phyloP scores from a whole-genome alignment of 139 green algal genomes.

The Monoraphidium neglectum region DNA sequence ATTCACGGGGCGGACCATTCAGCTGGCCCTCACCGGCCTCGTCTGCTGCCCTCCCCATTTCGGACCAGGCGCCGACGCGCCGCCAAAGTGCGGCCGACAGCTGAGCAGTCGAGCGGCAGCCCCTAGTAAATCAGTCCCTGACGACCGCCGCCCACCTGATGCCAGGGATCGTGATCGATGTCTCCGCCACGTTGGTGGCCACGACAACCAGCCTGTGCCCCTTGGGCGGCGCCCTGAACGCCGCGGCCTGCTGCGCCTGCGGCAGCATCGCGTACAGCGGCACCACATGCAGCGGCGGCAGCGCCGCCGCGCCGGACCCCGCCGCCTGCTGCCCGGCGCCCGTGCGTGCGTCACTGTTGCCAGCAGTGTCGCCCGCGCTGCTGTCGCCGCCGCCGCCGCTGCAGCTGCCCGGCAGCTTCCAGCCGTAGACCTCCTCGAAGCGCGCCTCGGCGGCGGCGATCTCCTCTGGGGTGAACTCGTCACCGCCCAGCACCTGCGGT shows the following conservation, averaged over 20 bases:
- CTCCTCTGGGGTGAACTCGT: constrained; percentile 72
- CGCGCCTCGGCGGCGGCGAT: constrained; percentile 66
- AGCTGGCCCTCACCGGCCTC: too few species aligned
- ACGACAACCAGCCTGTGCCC: constrained; percentile 91
- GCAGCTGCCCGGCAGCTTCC: neutral
- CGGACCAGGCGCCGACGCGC: too few species aligned
- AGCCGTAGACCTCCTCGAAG: constrained; percentile 57
- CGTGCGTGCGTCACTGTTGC: neutral
- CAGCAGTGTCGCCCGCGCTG: neutral
- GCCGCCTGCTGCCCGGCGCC: neutral
- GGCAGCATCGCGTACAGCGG: constrained; percentile 97
- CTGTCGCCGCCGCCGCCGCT: neutral
- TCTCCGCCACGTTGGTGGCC: constrained; percentile 98
- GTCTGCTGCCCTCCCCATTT: too few species aligned
- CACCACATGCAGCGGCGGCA: constrained; percentile 76
- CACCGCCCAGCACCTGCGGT: constrained; percentile 63
- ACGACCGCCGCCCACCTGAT: constrained; percentile 45
- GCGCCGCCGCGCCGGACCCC: neutral
- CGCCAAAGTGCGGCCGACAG: too few species aligned
- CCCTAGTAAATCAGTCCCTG: too few species aligned
- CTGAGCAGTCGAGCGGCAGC: too few species aligned
- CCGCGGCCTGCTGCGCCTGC: constrained; percentile 61
- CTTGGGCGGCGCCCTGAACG: constrained; percentile 75
- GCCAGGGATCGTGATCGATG: constrained; percentile 96
- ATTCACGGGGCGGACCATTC: too few species aligned